Conservation (phyloP, 78 protist species). For the Bigelowiella natans region DNA sequence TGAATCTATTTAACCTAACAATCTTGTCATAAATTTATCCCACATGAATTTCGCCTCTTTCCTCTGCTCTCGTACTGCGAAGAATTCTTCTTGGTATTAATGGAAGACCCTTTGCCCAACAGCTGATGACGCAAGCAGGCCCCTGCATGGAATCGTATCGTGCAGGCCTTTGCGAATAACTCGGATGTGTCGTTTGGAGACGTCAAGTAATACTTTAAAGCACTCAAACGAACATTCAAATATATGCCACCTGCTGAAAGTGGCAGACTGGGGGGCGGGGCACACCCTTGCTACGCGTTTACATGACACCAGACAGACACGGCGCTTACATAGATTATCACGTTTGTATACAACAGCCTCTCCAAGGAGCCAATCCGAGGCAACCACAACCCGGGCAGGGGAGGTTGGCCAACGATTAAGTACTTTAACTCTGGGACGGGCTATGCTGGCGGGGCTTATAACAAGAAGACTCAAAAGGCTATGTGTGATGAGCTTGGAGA, state of each 20-base stretch:
- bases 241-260: no score
- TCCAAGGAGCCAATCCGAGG: neutral
- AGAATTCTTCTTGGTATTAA: no score
- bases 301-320: neutral
- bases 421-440: slow-evolving; percentile 22
- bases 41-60: no score
- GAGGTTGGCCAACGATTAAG: slow-evolving; percentile 27
- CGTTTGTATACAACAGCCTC: slow-evolving; percentile 17
- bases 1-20: no score
- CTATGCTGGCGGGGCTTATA: neutral
- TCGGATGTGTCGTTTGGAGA: slow-evolving; percentile 19
- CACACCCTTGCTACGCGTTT: neutral
- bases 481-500: slow-evolving; percentile 30
- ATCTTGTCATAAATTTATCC: no score
- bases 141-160: slow-evolving; percentile 11
- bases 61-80: no score
- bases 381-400: neutral
- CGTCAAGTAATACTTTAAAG: slow-evolving; percentile 16
- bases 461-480: neutral
- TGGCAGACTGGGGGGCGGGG: neutral
- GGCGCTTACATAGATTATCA: neutral
- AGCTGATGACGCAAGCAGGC: slow-evolving; percentile 31
- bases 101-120: no score
- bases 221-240: no score
- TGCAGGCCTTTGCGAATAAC: neutral